phyloP scores from a whole-genome alignment of 352 stramenopile species.

The Phytophthora fragariaefolia region DNA sequence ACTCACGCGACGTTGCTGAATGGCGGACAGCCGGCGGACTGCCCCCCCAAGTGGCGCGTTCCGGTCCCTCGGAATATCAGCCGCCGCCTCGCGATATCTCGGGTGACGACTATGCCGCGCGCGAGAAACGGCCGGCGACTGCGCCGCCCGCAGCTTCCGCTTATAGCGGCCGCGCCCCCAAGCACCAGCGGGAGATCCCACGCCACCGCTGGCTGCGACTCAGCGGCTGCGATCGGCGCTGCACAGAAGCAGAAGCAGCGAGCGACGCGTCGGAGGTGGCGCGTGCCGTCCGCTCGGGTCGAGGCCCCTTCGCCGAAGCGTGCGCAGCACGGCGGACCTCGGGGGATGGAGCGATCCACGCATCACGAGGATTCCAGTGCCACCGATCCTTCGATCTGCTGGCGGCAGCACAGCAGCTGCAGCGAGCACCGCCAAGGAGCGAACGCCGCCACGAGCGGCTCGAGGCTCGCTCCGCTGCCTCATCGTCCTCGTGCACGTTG shows the following conservation, averaged over 20 bases:
- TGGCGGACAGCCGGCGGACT: background rate
- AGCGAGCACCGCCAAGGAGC: too few relatives aligned
- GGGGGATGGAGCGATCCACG: background rate
- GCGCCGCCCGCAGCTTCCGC: slow-evolving; percentile 8
- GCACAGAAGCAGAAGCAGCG: background rate
- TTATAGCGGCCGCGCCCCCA: slow-evolving; percentile 15
- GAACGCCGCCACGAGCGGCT: too few relatives aligned
- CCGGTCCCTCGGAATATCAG: slow-evolving; percentile 22
- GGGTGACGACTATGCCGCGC: slow-evolving; percentile 20
- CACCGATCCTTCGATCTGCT: too few relatives aligned
- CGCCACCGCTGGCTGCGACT: background rate
- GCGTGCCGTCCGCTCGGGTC: background rate
- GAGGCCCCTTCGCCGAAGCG: background rate
- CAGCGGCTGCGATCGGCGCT: background rate
- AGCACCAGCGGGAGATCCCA: slow-evolving; percentile 13
- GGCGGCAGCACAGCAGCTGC: too few relatives aligned
- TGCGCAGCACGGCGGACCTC: background rate
- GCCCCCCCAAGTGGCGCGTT: slow-evolving; percentile 17
- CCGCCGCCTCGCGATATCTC: slow-evolving; percentile 27
- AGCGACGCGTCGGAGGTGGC: background rate
- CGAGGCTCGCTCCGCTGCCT: too few relatives aligned
- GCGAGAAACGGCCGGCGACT: slow-evolving; percentile 22
- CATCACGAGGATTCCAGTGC: too few relatives aligned
- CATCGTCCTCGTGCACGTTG: too few relatives aligned
- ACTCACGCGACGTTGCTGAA: background rate